Percentiles rank a stretch among this genome's conserved stretches.
phyloP scores from a whole-genome alignment of 106 monocot species.

The Iris macrosiphon region DNA sequence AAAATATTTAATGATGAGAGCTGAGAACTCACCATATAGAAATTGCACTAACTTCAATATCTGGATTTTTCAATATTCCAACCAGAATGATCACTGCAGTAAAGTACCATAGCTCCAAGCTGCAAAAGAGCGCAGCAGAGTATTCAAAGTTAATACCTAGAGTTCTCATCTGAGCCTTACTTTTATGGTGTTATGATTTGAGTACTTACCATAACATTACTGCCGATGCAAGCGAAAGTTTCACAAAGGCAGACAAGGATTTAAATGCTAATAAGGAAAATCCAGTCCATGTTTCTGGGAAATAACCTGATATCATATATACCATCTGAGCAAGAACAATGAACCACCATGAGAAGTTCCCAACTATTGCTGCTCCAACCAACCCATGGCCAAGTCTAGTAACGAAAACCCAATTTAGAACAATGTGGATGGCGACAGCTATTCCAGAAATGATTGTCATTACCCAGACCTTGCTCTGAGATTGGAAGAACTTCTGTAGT shows the following conservation, averaged over 20 bases:
- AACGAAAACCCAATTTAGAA: constrained; percentile 69
- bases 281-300: constrained; percentile 75
- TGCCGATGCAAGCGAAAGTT: constrained; percentile 77
- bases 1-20: neutral
- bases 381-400: constrained; percentile 49
- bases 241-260: constrained; percentile 50
- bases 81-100: constrained; percentile 79
- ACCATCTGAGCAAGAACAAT: constrained; percentile 38
- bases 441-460: constrained; percentile 57
- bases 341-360: constrained; percentile 84
- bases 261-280: constrained; percentile 61
- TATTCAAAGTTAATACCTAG: too few relatives aligned
- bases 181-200: too few relatives aligned
- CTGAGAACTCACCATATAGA: constrained; percentile 52
- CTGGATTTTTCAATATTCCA: constrained; percentile 62
- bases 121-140: too few relatives aligned
- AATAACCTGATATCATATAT: constrained; percentile 49
- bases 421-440: constrained; percentile 38
- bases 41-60: constrained; percentile 60
- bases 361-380: constrained; percentile 61
- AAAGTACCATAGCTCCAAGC: constrained; percentile 88
- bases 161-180: too few relatives aligned
- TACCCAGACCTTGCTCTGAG: constrained; percentile 84
- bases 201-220: constrained; percentile 70
- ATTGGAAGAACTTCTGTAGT: constrained; percentile 87